Base-by-base conservation (phyloP, 495 filamentous ascomycete species). In the Astrothelium macrocarpum region DNA sequence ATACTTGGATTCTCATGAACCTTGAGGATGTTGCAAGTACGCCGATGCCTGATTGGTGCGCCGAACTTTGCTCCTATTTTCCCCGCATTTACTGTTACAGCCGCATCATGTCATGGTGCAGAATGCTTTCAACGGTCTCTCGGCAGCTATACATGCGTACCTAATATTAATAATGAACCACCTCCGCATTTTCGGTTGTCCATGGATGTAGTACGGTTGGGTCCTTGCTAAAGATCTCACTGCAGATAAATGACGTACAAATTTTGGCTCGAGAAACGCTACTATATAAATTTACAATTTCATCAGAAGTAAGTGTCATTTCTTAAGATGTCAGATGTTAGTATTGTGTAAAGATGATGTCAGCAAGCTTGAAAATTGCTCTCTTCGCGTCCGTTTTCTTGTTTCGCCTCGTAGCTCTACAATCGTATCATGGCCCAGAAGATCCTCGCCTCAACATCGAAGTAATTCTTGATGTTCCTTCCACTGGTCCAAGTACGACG, bases 401-500 rank as follows among this genome's bases (percentile, higher is more conserved):
- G 3, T 29, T 56, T 29, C 49, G 49, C 29, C 25, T 29, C 25
- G 49, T 56, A 9, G 49, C 49, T 56, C 23, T 16, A 26, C 64
- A 65, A 32, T 53, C 32, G 5, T 65, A 49, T 53, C 10, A 34
- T 23, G 64, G 64, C 36, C 66, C 66, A 14, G 62, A 67, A 59
- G 66, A 67, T 59, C 45, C 59, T 29, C 66, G 66, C 3, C 10
- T 67, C 1, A 20, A 62, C 10, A 63, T 34, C 20, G 62, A 59
- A 59, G 16, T 65, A 1, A 49, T 59, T 2, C 25, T 45, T 16
- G 26, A 67, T 18, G 39, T 28, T 18, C 63, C 63, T 25, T 32
- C 46, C 25, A 65, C 62, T 32, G 66, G 66, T 28, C 31, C 65
- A 10, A 60, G 53, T 61, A 65, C 53, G 23, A 68, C 66, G 2